phyloP scores from a whole-genome alignment of 139 green algal genomes.

The Diplosphaera chodatii region DNA sequence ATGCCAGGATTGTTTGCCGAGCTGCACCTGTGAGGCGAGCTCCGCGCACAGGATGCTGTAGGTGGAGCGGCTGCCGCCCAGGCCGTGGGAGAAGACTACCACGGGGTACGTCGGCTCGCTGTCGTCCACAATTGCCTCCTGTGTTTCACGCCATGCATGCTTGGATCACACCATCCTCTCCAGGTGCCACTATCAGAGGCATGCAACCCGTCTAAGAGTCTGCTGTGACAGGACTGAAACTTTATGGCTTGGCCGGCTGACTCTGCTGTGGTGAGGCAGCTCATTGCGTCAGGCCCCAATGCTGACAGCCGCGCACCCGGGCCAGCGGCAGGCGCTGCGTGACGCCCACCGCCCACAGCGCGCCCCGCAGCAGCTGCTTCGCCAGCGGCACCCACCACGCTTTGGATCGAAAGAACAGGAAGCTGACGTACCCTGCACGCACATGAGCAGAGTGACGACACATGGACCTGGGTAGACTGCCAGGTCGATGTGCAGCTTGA shows the following conservation, averaged over 20 bases:
- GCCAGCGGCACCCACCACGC: not conserved
- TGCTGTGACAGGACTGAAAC: too few relatives aligned
- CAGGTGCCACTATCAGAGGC: too few relatives aligned
- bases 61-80: conserved; percentile 46
- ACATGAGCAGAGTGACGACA: too few relatives aligned
- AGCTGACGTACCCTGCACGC: not conserved
- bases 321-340: not conserved
- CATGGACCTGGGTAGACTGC: too few relatives aligned
- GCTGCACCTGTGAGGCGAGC: conserved; percentile 44
- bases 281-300: too few relatives aligned
- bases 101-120: conserved; percentile 6
- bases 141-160: too few relatives aligned
- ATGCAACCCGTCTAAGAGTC: too few relatives aligned
- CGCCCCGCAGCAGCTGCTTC: not conserved
- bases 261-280: too few relatives aligned
- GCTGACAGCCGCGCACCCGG: not conserved
- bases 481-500: too few relatives aligned
- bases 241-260: too few relatives aligned
- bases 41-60: conserved; percentile 57
- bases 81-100: conserved; percentile 46
- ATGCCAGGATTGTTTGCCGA: too few relatives aligned
- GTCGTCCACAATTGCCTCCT: conserved; percentile 5
- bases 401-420: not conserved
- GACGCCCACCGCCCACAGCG: not conserved
- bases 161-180: too few relatives aligned